A percentile compares a stretch with the other conserved stretches of the same genome.
Evolutionary conservation across 1,139 yeast species (phyloP).

Genomic region (Pichia sp.): DNA sequence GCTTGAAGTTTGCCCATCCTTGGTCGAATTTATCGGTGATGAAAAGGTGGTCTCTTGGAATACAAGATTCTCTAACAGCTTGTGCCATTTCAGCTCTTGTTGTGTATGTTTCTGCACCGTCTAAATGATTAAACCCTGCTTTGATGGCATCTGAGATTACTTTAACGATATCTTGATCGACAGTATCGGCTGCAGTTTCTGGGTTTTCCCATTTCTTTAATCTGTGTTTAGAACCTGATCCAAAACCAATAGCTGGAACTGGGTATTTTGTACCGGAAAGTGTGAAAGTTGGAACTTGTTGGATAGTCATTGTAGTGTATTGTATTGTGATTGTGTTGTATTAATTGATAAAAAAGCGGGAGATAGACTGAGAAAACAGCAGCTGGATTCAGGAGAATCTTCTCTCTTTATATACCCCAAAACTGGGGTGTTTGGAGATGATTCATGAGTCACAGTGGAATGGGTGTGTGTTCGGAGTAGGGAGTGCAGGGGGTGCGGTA

Average conservation of each 20-base stretch:
- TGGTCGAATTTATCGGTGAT: constrained; percentile 54
- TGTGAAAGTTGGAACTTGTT: constrained; percentile 36
- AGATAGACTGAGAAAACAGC: too few relatives aligned
- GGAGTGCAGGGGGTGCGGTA: too few relatives aligned
- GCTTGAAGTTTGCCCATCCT: constrained; percentile 32
- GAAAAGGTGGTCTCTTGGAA: constrained; percentile 50
- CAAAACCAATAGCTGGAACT: constrained; percentile 41
- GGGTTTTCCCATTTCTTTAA: constrained; percentile 39
- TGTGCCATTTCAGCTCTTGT: constrained; percentile 57
- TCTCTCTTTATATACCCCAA: too few relatives aligned
- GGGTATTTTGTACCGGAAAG: constrained; percentile 33
- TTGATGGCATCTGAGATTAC: constrained; percentile 41
- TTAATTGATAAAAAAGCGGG: background rate
- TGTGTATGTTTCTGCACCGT: constrained; percentile 59
- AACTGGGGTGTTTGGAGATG: too few relatives aligned
- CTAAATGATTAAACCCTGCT: constrained; percentile 49
- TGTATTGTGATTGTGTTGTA: background rate
- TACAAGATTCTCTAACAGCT: constrained; percentile 44
- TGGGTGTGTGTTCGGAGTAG: too few relatives aligned
- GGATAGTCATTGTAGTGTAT: background rate
- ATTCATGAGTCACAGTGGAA: too few relatives aligned
- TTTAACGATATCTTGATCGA: constrained; percentile 40
- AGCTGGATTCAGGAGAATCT: too few relatives aligned
- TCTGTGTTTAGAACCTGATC: constrained; percentile 66
- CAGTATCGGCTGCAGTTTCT: constrained; percentile 25